phyloP scores from a whole-genome alignment of 345 rosid species.

The Carallia brachiata region DNA sequence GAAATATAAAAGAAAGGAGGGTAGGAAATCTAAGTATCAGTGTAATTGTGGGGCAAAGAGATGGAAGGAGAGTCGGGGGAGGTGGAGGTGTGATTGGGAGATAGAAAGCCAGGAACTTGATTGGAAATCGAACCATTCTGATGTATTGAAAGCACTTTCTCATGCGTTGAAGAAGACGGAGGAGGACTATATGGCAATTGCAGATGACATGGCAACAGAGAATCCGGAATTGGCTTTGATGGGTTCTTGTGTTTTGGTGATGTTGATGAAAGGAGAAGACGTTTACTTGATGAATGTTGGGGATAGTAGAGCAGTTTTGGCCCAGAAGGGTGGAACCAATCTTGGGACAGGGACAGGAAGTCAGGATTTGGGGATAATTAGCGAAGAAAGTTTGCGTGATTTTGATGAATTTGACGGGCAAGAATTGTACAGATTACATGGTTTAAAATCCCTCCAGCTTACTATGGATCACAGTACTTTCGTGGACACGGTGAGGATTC shows the following conservation, averaged over 20 bases:
- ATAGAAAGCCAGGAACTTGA: conserved; percentile 71
- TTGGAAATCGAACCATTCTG: conserved; percentile 53
- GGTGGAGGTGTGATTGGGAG: conserved; percentile 76
- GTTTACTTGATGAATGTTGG: conserved; percentile 90
- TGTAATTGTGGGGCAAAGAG: conserved; percentile 43
- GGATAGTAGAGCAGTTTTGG: conserved; percentile 83
- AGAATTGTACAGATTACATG: conserved; percentile 20
- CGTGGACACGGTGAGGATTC: conserved; percentile 53
- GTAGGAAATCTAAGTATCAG: conserved; percentile 10
- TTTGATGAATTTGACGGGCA: conserved; percentile 4
- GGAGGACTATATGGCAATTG: conserved; percentile 53
- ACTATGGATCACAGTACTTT: conserved; percentile 81
- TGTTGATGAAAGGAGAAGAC: conserved; percentile 89
- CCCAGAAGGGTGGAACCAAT: conserved; percentile 38
- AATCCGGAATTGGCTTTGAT: conserved; percentile 88
- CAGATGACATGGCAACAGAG: conserved; percentile 60
- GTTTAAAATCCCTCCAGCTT: conserved; percentile 61
- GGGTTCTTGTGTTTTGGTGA: conserved; percentile 91
- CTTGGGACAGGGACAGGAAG: conserved; percentile 42
- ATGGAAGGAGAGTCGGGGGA: conserved; percentile 69
- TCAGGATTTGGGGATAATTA: conserved; percentile 62
- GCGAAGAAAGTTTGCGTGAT: conserved; percentile 18
- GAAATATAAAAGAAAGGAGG: conserved; percentile 15
- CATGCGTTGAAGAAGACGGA: conserved; percentile 68
- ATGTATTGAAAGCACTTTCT: conserved; percentile 61